Base-by-base conservation (phyloP, 2,329 filamentous ascomycete genomes). In the Beauveria pseudobassiana region DNA sequence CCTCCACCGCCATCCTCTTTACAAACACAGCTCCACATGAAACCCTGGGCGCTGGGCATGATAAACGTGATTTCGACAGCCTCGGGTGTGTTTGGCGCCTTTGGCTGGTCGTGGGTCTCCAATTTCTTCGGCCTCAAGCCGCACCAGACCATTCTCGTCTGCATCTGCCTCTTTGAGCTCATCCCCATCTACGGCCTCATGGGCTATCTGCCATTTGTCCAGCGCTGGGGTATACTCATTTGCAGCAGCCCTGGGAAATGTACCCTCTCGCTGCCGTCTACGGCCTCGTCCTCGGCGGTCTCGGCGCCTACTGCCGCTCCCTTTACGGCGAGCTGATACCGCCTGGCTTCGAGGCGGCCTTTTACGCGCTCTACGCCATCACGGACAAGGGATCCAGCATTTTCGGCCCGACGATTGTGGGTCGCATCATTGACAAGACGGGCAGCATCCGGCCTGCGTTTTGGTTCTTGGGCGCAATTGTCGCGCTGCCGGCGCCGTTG, bases 201-300 rank as follows among this genome's bases (percentile, higher is more conserved):
- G 20, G 93, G 93, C 1, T 97, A 95, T 70, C 80, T 98, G 18
- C 91, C 93, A 0, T 85, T 90, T 7, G 82, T 99, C 52, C 83
- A 86, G 67, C 77, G 80, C 8, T 85, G 89, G 74, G 93, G 91
- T 0, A 86, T 90, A 5, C 77, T 92, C 46, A 95, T 1, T 80
- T 99, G n/a, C 92, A 96, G 73, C 87, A 95, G 71, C 88, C 90
- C 3, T 96, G 92, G 90, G 95, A 99, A 69, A 97, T 99, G 91
- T 98, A 95, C 69, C 90, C 91, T 0, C 77, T 99, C 1, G 93
- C 91, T 0, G 89, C 90, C 3, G 85, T 98, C 14, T 98, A 97
- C 73, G 95, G 95, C 0, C 85, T 99, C 55, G 93, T 98, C 2
- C 85, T 98, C 34, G 95, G 95, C n/a, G 95, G 95, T 0, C 77